These are phyloP conservation scores for Neurospora sp. DNA, from an alignment of 495 filamentous ascomycete genomes.

Conservation along the genomic window DNA sequence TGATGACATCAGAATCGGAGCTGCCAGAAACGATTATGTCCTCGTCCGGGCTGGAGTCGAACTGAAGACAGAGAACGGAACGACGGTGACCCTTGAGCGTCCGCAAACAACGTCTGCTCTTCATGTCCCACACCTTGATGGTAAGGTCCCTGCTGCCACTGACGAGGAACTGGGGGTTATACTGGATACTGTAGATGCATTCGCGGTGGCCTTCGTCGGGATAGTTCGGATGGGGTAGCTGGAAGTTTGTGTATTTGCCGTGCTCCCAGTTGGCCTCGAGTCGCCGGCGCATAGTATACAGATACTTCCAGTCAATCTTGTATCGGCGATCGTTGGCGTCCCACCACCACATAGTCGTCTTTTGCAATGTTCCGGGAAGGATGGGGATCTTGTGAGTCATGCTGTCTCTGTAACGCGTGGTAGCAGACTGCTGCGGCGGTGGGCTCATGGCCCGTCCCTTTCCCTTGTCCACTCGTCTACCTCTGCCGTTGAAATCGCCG, in stretches of 20 bases:
- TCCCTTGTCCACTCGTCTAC: constrained; percentile 18
- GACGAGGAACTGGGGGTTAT: constrained; percentile 72
- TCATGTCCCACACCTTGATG: constrained; percentile 82
- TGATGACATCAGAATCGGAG: constrained; percentile 77
- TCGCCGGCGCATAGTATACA: constrained; percentile 77
- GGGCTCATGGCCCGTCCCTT: constrained; percentile 18
- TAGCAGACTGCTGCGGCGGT: neutral
- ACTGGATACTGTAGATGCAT: constrained; percentile 93
- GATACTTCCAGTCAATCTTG: constrained; percentile 68
- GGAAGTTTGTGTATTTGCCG: constrained; percentile 73
- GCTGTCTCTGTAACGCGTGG: neutral
- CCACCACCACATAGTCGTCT: constrained; percentile 32
- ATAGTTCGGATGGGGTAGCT: constrained; percentile 73
- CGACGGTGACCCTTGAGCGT: constrained; percentile 70
- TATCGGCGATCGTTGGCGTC: constrained; percentile 33
- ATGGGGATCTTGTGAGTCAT: neutral
- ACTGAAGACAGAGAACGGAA: constrained; percentile 91
- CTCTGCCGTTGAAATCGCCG: neutral
- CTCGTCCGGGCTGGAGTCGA: constrained; percentile 82
- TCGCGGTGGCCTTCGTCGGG: constrained; percentile 78
- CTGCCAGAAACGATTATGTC: constrained; percentile 91
- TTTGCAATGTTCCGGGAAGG: constrained; percentile 13
- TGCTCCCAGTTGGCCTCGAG: constrained; percentile 88
- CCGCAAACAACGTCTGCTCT: constrained; percentile 63
- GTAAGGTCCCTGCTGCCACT: constrained; percentile 87